A percentile compares a stretch with the other conserved stretches of the same genome.
Evolutionary conservation across 1,284 basidiomycete species (phyloP).

Genomic region (Cystobasidiaceae sp.): DNA sequence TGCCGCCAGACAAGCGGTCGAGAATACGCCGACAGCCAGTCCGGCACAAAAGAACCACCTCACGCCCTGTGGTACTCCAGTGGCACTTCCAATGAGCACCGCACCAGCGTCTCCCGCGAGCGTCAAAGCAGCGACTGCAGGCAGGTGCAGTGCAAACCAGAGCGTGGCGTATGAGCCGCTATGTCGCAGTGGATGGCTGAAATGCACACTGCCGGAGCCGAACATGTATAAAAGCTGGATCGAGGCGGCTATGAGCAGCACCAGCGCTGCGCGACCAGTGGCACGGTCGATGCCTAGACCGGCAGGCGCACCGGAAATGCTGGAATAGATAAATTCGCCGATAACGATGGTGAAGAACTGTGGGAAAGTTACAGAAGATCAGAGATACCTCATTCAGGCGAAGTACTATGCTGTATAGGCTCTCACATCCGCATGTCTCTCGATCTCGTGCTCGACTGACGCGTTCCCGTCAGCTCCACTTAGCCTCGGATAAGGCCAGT

Average conservation of each 20-base stretch:
- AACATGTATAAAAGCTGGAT: slow-evolving; percentile 12
- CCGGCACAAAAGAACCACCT: slow-evolving; percentile 16
- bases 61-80: not conserved
- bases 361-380: not conserved
- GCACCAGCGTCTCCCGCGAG: slow-evolving; percentile 4
- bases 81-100: not conserved
- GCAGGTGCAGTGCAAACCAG: slow-evolving; percentile 8
- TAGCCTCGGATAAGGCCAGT: too few relatives aligned
- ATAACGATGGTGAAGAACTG: slow-evolving; percentile 20
- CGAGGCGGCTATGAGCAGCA: slow-evolving; percentile 4
- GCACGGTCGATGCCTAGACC: slow-evolving; percentile 12
- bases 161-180: slow-evolving; percentile 1
- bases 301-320: slow-evolving; percentile 9
- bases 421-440: slow-evolving; percentile 15
- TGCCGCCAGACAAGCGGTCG: not conserved
- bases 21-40: not conserved
- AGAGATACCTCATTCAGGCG: not conserved
- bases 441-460: slow-evolving; percentile 8
- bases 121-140: slow-evolving; percentile 8
- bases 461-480: not conserved
- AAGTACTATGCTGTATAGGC: not conserved
- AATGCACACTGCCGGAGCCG: slow-evolving; percentile 6
- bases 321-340: slow-evolving; percentile 16
- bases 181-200: slow-evolving; percentile 1
- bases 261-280: slow-evolving; percentile 7